These are phyloP conservation scores for Gamarada debralockiae DNA, from an alignment of 495 filamentous ascomycete genomes.

Conservation along the genomic window DNA sequence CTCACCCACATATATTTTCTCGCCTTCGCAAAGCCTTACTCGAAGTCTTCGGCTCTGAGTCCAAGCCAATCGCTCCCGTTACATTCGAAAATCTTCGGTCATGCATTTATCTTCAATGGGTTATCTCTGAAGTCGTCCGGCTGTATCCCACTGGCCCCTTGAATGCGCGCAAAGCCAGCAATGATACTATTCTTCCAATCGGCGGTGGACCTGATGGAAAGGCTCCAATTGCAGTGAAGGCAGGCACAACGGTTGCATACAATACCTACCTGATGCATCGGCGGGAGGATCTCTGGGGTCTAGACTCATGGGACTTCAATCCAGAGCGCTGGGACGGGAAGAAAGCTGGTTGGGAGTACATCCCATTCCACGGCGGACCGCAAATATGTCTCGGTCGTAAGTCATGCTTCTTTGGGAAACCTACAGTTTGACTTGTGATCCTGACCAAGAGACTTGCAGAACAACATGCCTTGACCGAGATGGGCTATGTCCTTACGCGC, in stretches of 20 bases:
- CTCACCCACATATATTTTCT: no score
- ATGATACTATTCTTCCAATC: conserved; percentile 43
- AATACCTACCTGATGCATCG: conserved; percentile 18
- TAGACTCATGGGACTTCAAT: conserved; percentile 46
- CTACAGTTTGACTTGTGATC: no score
- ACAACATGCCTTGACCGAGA: no score
- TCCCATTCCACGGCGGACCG: conserved; percentile 56
- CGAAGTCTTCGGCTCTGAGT: no score
- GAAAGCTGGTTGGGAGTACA: conserved; percentile 51
- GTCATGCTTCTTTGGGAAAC: no score
- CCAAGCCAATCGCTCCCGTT: no score
- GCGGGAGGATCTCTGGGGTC: conserved; percentile 26
- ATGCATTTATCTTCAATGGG: no score
- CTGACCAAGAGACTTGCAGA: no score
- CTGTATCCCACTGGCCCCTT: conserved; percentile 52
- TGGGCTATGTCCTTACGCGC: no score
- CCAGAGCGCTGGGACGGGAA: conserved; percentile 52
- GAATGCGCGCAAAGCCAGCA: conserved; percentile 48
- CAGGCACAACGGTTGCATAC: conserved; percentile 26
- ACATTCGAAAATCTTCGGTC: no score
- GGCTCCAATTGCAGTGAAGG: conserved; percentile 39
- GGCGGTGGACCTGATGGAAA: conserved; percentile 47
- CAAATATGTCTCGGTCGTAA: conserved; percentile 87
- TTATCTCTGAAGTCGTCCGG: conserved; percentile 42
- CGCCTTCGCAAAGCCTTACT: no score